Percentiles rank a stretch among this genome's conserved stretches.
Conservation (phyloP, 176 grass and related monocot species). For the Olyra latifolia region DNA sequence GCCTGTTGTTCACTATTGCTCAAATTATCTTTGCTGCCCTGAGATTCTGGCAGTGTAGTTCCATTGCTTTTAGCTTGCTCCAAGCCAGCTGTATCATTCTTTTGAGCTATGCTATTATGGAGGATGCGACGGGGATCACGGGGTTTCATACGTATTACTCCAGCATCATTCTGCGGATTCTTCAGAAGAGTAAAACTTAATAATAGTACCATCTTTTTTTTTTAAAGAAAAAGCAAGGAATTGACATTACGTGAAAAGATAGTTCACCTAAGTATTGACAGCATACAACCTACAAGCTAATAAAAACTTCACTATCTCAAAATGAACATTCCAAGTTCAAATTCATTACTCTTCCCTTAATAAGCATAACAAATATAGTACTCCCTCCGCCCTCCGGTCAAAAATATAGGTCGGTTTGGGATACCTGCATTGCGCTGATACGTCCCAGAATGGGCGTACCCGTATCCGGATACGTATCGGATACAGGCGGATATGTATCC, state of each 20-base stretch:
- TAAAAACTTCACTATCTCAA: not conserved
- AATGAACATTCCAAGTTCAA: not conserved
- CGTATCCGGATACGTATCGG: too few relatives aligned
- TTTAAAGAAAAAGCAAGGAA: conserved; percentile 14
- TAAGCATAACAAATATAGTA: not conserved
- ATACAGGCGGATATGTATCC: too few relatives aligned
- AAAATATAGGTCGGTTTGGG: too few relatives aligned
- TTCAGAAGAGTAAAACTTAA: conserved; percentile 27
- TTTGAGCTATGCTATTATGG: conserved; percentile 54
- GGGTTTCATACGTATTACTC: conserved; percentile 76
- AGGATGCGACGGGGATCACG: conserved; percentile 86
- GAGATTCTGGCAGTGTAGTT: conserved; percentile 33
- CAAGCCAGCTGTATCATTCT: conserved; percentile 32
- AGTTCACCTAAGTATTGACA: not conserved
- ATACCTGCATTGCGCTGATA: too few relatives aligned
- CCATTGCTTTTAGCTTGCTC: conserved; percentile 63
- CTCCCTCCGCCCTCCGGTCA: too few relatives aligned
- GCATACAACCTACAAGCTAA: not conserved
- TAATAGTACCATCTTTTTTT: conserved; percentile 11
- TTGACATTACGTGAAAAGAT: not conserved
- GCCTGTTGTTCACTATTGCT: conserved; percentile 34
- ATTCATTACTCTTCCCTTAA: not conserved
- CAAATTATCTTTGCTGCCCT: conserved; percentile 42
- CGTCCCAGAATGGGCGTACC: too few relatives aligned
- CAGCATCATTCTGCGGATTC: conserved; percentile 54